Base-by-base conservation (phyloP, 805 yeast species). In the Pichia sporocuriosa region DNA sequence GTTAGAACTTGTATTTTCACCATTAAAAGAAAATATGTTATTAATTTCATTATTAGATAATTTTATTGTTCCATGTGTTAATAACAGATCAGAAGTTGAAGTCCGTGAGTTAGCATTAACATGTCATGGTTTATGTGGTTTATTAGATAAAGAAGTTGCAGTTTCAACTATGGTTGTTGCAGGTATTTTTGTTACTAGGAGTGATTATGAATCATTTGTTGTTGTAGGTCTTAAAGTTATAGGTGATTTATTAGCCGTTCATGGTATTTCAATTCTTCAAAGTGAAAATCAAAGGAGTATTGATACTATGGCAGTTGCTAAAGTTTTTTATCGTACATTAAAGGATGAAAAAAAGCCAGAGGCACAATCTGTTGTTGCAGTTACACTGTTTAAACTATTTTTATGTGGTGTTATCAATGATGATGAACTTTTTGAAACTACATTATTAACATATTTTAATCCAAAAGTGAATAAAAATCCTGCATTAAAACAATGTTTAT, bases 321-420 rank as follows among this genome's bases (percentile, higher is more conserved):
- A 81, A 55, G 64, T 85, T 23, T 81, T 84, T 47, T 82, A 79
- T 63, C 75, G 79, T 56, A 73, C 81, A 1, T 64, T 84, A 50
- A 73, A 76, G 54, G 72, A 72, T 48, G 66, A 66, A 43, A 72
- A 72, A 4, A 65, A 74, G 50, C 84, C 84, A 1, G 73, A 72
- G 22, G 70, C 87, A 16, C 96, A 86, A 57, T 79, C 90, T 0
- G 69, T 78, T 1, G 83, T 90, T 9, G 95, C 90, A 0, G 95
- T 86, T 54, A 94, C 95, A 0, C 65, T 89, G 21, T 84, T 89
- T 54, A 89, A 90, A 63, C 65, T 90, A 38, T 77, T 81, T 51
- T 67, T 93, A 40, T 83, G 90, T 13, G 94, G 84, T 49, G 72
- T 84, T 17, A 70, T 88, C 42, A 72, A 69, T 6, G 88, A 83